Evolutionary conservation across 2,329 filamentous ascomycete species (phyloP).

Genomic region (Exserohilum turcica): DNA sequence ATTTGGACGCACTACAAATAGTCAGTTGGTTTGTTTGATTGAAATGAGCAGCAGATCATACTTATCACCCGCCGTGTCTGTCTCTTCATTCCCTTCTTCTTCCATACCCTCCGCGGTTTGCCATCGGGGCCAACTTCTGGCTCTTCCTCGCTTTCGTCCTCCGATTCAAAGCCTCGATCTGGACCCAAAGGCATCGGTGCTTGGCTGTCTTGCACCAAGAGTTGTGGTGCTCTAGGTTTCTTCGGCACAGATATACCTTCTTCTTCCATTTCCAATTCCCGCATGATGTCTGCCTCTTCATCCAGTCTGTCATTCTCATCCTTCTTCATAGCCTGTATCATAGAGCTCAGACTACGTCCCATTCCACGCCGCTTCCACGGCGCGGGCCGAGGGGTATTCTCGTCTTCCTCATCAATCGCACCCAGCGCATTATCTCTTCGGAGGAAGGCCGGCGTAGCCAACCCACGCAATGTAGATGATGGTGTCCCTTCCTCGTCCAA

Average conservation of each 20-base stretch:
- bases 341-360: constrained; percentile 73
- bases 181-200: constrained; percentile 52
- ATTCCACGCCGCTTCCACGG: constrained; percentile 55
- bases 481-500: constrained; percentile 47
- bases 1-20: constrained; percentile 46
- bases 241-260: constrained; percentile 30
- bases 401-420: constrained; percentile 61
- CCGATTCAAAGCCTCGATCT: constrained; percentile 56
- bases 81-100: constrained; percentile 84
- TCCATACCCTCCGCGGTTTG: constrained; percentile 67
- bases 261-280: constrained; percentile 67
- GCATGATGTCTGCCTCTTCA: constrained; percentile 74
- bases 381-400: constrained; percentile 40
- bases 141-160: constrained; percentile 62
- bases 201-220: constrained; percentile 53
- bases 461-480: constrained; percentile 46
- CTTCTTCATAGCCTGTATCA: constrained; percentile 72
- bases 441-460: constrained; percentile 75
- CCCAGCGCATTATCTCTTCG: constrained; percentile 59
- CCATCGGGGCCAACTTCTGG: constrained; percentile 58
- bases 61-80: constrained; percentile 72
- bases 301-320: constrained; percentile 60
- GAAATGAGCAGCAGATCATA: constrained; percentile 18
- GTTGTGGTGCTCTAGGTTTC: constrained; percentile 35
- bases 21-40: constrained; percentile 24